A percentile compares a stretch with the other conserved stretches of the same genome.
phyloP scores from a whole-genome alignment of 768 basidiomycete genomes.

The Suillus luteus region DNA sequence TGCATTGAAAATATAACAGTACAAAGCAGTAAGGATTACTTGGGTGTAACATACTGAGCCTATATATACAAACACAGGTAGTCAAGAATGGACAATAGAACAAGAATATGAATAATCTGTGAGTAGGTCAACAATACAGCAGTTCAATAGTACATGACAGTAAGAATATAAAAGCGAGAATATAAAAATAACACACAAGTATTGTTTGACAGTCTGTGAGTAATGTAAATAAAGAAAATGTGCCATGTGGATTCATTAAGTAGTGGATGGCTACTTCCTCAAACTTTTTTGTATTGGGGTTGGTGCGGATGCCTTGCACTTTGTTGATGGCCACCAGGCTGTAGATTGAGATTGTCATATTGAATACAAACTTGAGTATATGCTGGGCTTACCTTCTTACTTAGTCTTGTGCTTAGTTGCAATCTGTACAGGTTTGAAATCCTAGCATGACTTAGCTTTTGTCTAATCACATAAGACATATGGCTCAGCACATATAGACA shows the following conservation, averaged over 20 bases:
- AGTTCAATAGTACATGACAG: neutral
- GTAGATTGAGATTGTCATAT: neutral
- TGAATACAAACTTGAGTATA: neutral
- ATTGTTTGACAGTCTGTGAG: no score
- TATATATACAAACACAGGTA: neutral
- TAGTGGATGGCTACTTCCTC: neutral
- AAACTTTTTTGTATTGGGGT: neutral
- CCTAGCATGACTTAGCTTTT: no score
- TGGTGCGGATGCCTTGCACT: neutral
- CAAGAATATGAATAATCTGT: neutral
- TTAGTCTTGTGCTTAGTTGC: neutral
- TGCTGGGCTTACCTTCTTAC: neutral
- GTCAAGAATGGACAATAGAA: neutral
- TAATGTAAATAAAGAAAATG: no score
- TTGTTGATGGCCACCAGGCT: neutral
- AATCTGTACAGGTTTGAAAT: neutral
- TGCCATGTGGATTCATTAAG: neutral
- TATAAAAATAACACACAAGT: neutral
- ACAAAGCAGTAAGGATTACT: neutral
- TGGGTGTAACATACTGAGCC: neutral
- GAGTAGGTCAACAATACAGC: slow-evolving; percentile 3
- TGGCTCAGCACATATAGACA: neutral
- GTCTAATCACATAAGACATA: neutral
- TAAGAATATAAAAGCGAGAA: neutral
- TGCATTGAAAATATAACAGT: neutral